Percentiles rank a stretch among this genome's conserved stretches.
phyloP scores from a whole-genome alignment of 352 stramenopile species.

The Phytopythium cucurbitacearum region DNA sequence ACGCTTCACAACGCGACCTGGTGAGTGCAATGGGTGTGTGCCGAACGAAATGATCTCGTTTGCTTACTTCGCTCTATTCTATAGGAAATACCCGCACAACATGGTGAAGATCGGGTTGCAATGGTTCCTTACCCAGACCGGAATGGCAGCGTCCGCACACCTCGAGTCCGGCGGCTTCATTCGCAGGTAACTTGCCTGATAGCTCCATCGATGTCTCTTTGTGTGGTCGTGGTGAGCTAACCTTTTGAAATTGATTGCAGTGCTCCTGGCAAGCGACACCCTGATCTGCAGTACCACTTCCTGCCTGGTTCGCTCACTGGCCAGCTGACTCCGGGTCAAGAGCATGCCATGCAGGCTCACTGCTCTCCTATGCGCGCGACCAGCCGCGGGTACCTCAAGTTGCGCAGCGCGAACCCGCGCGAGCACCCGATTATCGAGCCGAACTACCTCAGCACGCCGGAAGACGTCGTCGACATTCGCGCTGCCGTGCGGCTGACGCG shows the following conservation, averaged over 20 bases:
- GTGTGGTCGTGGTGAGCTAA: neutral
- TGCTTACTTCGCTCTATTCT: neutral
- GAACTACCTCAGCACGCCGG: conserved; percentile 82
- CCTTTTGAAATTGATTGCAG: conserved; percentile 19
- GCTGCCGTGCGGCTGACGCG: conserved; percentile 71
- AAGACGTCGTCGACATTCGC: conserved; percentile 81
- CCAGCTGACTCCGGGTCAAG: conserved; percentile 43
- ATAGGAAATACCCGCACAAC: conserved; percentile 82
- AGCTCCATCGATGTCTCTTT: neutral
- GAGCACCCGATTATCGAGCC: conserved; percentile 83
- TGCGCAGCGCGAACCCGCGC: conserved; percentile 71
- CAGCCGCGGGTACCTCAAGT: conserved; percentile 76
- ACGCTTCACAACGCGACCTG: conserved; percentile 89
- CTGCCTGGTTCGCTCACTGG: conserved; percentile 78
- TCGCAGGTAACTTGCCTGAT: conserved; percentile 32
- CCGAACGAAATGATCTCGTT: neutral
- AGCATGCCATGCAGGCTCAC: conserved; percentile 84
- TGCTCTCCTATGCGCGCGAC: conserved; percentile 87
- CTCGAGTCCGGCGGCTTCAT: conserved; percentile 88
- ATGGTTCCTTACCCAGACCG: conserved; percentile 70
- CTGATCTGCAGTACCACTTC: conserved; percentile 89
- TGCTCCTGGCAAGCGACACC: conserved; percentile 69
- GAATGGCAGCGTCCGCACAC: conserved; percentile 73
- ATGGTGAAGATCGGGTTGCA: conserved; percentile 84
- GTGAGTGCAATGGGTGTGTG: conserved; percentile 10